Conservation (phyloP, 2,329 filamentous ascomycete genomes). For the Nemania sp. region DNA sequence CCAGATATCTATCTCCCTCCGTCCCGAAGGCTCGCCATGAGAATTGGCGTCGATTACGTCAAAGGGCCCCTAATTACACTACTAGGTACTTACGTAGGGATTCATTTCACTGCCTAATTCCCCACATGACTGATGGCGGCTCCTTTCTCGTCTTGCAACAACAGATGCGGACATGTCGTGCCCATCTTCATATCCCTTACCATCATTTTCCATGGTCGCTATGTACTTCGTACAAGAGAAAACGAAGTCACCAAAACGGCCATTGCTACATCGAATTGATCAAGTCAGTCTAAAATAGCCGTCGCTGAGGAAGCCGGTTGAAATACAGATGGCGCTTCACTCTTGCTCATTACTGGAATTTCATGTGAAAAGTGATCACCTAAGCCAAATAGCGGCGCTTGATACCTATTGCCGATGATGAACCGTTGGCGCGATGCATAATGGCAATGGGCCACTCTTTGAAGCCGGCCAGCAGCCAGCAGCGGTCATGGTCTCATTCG, state of each 20-base stretch:
- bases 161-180: conserved; percentile 17
- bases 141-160: conserved; percentile 8
- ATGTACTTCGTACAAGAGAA: background rate
- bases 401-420: conserved; percentile 1
- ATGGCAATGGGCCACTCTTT: no score
- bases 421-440: background rate
- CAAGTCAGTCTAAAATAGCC: background rate
- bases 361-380: background rate
- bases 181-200: conserved; percentile 18
- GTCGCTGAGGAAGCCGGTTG: no score
- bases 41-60: conserved; percentile 21
- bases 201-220: background rate
- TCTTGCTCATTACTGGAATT: background rate
- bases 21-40: conserved; percentile 17
- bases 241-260: conserved; percentile 3
- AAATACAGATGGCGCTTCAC: background rate
- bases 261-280: background rate
- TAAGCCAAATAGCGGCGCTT: no score
- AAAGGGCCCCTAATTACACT: conserved; percentile 14
- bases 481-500: conserved; percentile 18
- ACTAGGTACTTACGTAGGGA: background rate
- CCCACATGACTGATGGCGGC: conserved; percentile 14
- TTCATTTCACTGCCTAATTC: background rate
- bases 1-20: no score
- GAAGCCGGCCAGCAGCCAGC: background rate